Base-by-base conservation (phyloP, 1,284 basidiomycete genomes). In the Vanrija pseudolonga region DNA sequence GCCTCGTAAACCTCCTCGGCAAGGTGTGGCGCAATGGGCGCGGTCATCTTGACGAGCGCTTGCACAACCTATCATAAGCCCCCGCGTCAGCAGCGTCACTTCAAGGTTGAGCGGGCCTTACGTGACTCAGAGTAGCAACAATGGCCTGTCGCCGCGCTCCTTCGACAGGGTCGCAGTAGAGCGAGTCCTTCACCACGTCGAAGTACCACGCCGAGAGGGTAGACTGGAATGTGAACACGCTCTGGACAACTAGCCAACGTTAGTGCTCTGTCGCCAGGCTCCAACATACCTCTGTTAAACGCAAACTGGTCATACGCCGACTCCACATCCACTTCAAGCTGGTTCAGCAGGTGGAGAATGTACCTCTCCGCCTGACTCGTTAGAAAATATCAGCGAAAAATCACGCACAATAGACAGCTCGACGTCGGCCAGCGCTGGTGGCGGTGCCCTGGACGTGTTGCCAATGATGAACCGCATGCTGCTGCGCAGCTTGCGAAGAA, bases 401-500 rank as follows among this genome's bases (percentile, higher is more conserved):
- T 69, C 50, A 40, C 57, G 42, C 17, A 62, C 64, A 47, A 77
- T 56, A 11, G 63, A 59, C 51, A 63, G 53, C 57, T 76, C 32
- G 4, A 60, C 63, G 23, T 53, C 24, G n/a, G 50, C 66, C 62
- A 56, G 42, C 3, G 55, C 40, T 8, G 40, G 43, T 1, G 52
- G 36, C 4, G 66, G 49, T 38, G 47, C 50, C 32, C 55, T 79
- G 14, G 80, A 80, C 17, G 90, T 78, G 65, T 91, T 95, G 0
- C 89, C 94, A 0, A 98, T 79, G 57, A 94, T 83, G 74, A 96
- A 99, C n/a, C 93, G 81, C 2, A 87, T 83, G 8, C 90, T 85
- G 69, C 94, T 96, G 28, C 95, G 82, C 40, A 98, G 84, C 76
- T 92, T 96, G 46, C 91, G 82, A 65, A 93, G 77, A 0, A 84